Conservation (phyloP, 805 yeast species). For the Zygoascus tannicola region DNA sequence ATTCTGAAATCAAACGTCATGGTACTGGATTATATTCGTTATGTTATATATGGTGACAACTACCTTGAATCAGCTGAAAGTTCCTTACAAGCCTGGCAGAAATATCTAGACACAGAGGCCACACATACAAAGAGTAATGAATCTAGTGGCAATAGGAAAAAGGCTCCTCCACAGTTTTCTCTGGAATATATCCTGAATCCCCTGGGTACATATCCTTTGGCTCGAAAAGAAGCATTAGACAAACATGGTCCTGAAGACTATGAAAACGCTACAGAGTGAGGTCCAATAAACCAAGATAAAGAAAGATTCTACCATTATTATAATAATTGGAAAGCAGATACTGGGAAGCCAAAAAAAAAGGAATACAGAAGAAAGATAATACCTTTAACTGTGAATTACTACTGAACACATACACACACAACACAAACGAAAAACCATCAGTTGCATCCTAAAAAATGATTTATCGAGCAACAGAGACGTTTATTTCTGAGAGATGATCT, state of each 20-base stretch:
- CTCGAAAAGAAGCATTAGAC: constrained; percentile 9
- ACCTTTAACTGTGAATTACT: too few relatives aligned
- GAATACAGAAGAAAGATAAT: too few relatives aligned
- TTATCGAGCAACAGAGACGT: too few relatives aligned
- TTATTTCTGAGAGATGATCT: background rate
- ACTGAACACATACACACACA: too few relatives aligned
- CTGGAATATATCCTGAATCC: constrained; percentile 14
- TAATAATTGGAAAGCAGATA: too few relatives aligned
- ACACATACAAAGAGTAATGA: background rate
- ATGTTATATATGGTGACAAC: constrained; percentile 5
- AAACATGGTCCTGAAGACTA: constrained; percentile 8
- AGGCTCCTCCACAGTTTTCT: constrained; percentile 12
- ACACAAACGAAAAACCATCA: too few relatives aligned
- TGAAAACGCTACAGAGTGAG: too few relatives aligned
- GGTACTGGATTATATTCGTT: constrained; percentile 2
- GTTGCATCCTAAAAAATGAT: too few relatives aligned
- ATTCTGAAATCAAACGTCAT: constrained; percentile 4
- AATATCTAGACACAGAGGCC: background rate
- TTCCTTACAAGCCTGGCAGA: background rate
- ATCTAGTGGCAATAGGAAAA: too few relatives aligned
- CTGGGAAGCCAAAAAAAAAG: too few relatives aligned
- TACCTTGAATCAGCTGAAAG: constrained; percentile 7
- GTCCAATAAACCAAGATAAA: too few relatives aligned
- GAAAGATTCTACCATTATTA: too few relatives aligned
- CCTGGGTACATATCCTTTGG: constrained; percentile 14